Evolutionary conservation across 192 early-diverging fungal species (phyloP), one percentile per base, ranked within the genome.

Genomic region (Lunasporangiospora selenospora): DNA sequence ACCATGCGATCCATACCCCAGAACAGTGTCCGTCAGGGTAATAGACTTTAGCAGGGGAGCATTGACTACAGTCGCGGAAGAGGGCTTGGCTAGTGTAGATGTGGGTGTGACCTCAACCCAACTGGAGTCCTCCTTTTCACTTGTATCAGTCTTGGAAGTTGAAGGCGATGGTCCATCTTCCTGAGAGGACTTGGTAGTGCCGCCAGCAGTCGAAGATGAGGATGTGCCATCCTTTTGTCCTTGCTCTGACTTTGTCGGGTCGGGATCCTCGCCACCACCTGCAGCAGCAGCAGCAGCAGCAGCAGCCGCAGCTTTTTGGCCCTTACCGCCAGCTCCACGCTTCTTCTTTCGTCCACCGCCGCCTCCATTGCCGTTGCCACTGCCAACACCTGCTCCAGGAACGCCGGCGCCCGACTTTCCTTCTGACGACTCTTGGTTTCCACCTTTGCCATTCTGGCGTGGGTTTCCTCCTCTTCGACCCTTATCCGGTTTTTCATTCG

Each of bases 1-100:
- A 16, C 98, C 98, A 71, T 98, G 95, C 50, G 91, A 93, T 58
- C 98, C 98, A 67, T 95, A 93, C 5, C 96, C 95, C 63, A 89
- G 58, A 38, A 89, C 75, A 5, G 78, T 80, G 51, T 88, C 84
- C 0, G 88, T 77, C 12, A 93, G 78, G 9, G 75, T 65, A 12
- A 95, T 77, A 0, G 85, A 80, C 41, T 83, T 76, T 0, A 86
- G 76, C 34, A 69, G 37, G 9, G 75, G 77, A 10, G 75, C 63
- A 37, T 67, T 75, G 18, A 52, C 31, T 36, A 57, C 53, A 10
- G 52, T 50, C 21, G 44, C 32, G 46, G 31, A 27, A 12, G 48
- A 48, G 39, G 45, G 53, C 55, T 53, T 56, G 57, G 21, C 62
- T 46, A 55, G 44, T 71, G 45, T 49, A 19, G 58, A 33, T 44